Evolutionary conservation across 352 stramenopile species (phyloP), one percentile per base, ranked within the genome.

Genomic region (Pythium volutum): DNA sequence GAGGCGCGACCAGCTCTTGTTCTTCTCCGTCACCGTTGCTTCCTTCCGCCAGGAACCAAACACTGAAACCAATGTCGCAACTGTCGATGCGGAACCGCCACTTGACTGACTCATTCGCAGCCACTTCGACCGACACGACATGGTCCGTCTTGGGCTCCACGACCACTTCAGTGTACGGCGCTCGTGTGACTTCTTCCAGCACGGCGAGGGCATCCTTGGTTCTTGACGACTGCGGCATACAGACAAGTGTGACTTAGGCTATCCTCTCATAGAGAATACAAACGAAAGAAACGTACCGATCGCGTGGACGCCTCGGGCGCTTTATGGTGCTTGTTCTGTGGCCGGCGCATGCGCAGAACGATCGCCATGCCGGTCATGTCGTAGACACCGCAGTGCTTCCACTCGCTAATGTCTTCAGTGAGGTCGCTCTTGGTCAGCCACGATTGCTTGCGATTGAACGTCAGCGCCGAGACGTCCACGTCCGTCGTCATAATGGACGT

Each of bases 41-140:
- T 10, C 55, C 57, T 23, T 84, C 75, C 25, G 63, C 22, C 4
- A 86, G 46, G 60, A 87, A 84, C 10, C 62, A 45, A 54, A 83
- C 70, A 10, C 75, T 73, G 51, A 89, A 89, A 26, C 54, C 68
- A 39, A 89, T 78, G 54, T 89, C 78, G 26, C 62, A 74, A 39
- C 71, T 73, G 45, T 84, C 66, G 45, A 73, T 77, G 9, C 55
- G 67, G 38, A 87, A 88, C 34, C 67, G 75, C 80, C 80, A 89
- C 31, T 57, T 67, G 26, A 89, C 48, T 10, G 65, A 68, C 48
- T 87, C 80, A 6, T 55, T 66, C 15, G 66, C 59, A 18, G 55
- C 29, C 31, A 89, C 33, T 55, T 89, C 73, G 5, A 79, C 31
- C 4, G 80, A 87, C 11, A 87, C 74, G 18, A 76, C 34, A 34